Conservation (phyloP, 176 grass and related monocot genomes). For the Oryza punctata region DNA sequence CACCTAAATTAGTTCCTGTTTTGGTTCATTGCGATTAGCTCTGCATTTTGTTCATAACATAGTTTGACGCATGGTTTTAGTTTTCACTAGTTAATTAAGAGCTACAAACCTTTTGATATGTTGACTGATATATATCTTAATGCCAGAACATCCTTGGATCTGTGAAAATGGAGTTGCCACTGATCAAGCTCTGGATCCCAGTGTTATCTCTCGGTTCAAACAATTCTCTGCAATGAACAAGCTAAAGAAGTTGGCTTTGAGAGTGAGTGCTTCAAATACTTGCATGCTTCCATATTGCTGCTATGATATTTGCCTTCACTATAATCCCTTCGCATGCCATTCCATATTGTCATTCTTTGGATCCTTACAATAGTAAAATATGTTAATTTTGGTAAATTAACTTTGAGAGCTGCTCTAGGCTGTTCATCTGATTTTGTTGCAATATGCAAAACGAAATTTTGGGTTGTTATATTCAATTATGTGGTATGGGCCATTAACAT, state of each 20-base stretch:
- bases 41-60: background rate
- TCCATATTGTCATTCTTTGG: background rate
- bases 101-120: background rate
- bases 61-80: background rate
- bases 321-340: background rate
- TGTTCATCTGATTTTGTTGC: constrained; percentile 16
- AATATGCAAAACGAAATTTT: background rate
- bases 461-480: background rate
- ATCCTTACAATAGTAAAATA: background rate
- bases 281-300: constrained; percentile 20
- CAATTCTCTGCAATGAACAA: constrained; percentile 94
- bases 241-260: constrained; percentile 84
- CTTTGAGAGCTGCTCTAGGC: background rate
- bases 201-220: constrained; percentile 83
- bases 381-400: background rate
- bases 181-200: constrained; percentile 64
- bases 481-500: constrained; percentile 15
- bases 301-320: background rate
- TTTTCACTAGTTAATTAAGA: background rate
- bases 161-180: constrained; percentile 73
- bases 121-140: constrained; percentile 17
- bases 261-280: constrained; percentile 53
- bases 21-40: background rate
- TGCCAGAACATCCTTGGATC: constrained; percentile 88
- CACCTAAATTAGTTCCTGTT: background rate